Evolutionary conservation across 371 early-diverging fungal species (phyloP), one percentile per base, ranked within the genome.

Genomic region (Mucor saturninus): DNA sequence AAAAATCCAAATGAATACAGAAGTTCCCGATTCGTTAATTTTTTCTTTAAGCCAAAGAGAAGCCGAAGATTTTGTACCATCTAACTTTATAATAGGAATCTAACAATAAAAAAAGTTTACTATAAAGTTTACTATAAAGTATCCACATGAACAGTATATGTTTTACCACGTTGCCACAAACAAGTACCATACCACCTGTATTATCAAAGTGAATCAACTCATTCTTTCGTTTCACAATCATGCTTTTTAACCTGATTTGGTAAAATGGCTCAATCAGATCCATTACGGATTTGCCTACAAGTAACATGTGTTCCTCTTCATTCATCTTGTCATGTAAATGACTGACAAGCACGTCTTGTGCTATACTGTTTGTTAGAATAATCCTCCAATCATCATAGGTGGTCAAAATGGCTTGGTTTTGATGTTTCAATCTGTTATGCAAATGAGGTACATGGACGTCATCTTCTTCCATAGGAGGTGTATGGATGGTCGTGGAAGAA

Each of bases 1-100:
- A 71, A 89, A 85, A 15, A 89, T 86, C 89, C 89, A 89, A 14
- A 89, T 89, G 51, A 82, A 83, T 10, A 89, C 75, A n/a, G 77
- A 68, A 14, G 73, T 65, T 4, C 86, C 86, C 14, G 71, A 43
- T 54, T 82, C 77, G 42, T 83, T 84, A 32, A 68, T 74, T 57
- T 85, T 84, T 52, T 81, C 84, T 60, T 89, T 89, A 42, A 89
- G 73, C 89, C 89, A 89, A 14, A 89, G 69, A 3, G 87, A 86
- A 32, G 88, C 86, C 14, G 89, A 86, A 2, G 85, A 83, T 30
- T 76, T 81, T 38, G 80, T 76, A 5, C 83, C 79, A 68, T 86
- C 84, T 31, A 81, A 73, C 61, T 86, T 87, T 29, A 85, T 72
- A 62, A 89, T 86, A 4, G 87, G 85, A 26, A 89, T 75, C 89